Conservation (phyloP, 1,284 basidiomycete species). For the Fomitopsis pinicola region DNA sequence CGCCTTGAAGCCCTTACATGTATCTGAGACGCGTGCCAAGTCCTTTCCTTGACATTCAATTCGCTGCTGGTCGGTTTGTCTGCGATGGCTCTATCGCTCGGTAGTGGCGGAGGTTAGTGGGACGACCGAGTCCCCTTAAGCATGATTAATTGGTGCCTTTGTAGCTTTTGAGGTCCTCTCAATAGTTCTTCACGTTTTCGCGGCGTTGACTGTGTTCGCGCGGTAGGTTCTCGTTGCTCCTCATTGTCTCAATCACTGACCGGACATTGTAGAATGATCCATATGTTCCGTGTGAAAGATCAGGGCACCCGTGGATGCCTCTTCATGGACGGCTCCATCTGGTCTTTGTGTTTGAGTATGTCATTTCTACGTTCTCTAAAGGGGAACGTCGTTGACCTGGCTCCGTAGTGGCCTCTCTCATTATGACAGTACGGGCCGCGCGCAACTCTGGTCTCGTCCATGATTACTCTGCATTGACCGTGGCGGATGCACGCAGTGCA, state of each 20-base stretch:
- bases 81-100: not conserved
- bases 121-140: not conserved
- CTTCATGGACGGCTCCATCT: not conserved
- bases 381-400: not conserved
- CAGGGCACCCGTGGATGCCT: not conserved
- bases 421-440: conserved; percentile 2
- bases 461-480: conserved; percentile 1
- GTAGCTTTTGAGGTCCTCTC: not conserved
- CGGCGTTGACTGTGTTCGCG: not conserved
- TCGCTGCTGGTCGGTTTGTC: not conserved
- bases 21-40: not conserved
- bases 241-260: not conserved
- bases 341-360: not conserved
- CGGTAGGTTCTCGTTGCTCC: not conserved
- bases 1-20: not conserved
- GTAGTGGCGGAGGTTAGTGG: not conserved
- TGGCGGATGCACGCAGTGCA: not conserved
- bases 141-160: not conserved
- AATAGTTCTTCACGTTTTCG: not conserved
- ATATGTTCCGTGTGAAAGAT: not conserved
- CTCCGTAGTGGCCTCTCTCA: not conserved
- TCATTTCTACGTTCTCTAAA: not conserved
- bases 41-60: not conserved
- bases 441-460: conserved; percentile 1
- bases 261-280: not conserved